Conservation (phyloP, 371 early-diverging fungal genomes). For the Parasitella parasitica region DNA sequence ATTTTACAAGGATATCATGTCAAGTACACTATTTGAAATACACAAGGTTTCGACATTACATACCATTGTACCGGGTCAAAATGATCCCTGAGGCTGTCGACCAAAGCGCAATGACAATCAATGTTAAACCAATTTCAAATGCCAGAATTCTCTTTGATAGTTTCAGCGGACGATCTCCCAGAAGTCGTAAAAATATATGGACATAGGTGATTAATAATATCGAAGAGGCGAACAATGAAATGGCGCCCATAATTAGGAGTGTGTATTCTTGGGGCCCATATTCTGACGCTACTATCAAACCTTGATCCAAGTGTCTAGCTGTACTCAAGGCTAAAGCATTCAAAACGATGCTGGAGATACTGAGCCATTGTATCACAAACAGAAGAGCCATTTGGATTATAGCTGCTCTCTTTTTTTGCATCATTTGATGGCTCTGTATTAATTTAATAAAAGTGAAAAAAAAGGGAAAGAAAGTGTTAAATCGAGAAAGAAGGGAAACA, state of each 20-base stretch:
- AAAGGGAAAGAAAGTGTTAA: not conserved
- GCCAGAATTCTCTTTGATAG: slow-evolving; percentile 12
- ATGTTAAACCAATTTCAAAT: slow-evolving; percentile 15
- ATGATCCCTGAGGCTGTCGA: slow-evolving; percentile 19
- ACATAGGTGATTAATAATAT: slow-evolving; percentile 23
- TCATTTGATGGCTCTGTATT: not conserved
- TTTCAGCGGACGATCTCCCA: not conserved
- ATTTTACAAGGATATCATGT: not conserved
- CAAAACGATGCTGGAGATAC: slow-evolving; percentile 28
- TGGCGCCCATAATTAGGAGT: slow-evolving; percentile 20
- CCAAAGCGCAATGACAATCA: slow-evolving; percentile 30
- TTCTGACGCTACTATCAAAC: slow-evolving; percentile 11
- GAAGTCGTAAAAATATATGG: slow-evolving; percentile 11
- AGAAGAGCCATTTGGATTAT: slow-evolving; percentile 25
- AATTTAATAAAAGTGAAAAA: not conserved
- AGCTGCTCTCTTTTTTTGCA: slow-evolving; percentile 13
- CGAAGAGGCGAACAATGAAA: slow-evolving; percentile 26
- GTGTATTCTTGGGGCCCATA: slow-evolving; percentile 28
- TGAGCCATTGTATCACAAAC: slow-evolving; percentile 34
- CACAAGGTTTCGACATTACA: not conserved
- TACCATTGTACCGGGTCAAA: slow-evolving; percentile 23
- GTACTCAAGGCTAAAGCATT: slow-evolving; percentile 20
- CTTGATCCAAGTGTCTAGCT: slow-evolving; percentile 1
- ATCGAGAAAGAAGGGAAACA: too few species aligned
- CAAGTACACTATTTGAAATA: not conserved